phyloP scores from a whole-genome alignment of 2,329 filamentous ascomycete species.

The Xylaria digitata region DNA sequence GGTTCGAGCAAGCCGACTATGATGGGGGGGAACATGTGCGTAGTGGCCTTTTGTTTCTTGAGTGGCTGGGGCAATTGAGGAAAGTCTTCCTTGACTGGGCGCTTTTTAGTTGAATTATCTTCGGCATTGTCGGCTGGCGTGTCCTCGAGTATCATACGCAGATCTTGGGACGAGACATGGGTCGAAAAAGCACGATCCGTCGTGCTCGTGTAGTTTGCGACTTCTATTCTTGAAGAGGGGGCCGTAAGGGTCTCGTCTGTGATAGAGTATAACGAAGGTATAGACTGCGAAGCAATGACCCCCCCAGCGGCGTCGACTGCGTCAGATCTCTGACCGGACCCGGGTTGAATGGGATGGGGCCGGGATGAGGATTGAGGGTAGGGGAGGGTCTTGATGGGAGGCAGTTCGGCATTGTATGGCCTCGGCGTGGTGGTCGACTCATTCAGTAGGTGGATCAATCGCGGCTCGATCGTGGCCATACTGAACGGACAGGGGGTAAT shows the following conservation, averaged over 20 bases:
- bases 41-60: constrained; percentile 70
- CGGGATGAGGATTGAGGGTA: constrained; percentile 58
- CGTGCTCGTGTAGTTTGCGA: constrained; percentile 31
- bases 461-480: constrained; percentile 75
- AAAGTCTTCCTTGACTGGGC: constrained; percentile 70
- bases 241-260: constrained; percentile 44
- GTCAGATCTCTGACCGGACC: constrained; percentile 57
- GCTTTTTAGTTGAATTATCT: constrained; percentile 65
- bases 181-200: constrained; percentile 44
- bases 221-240: constrained; percentile 43
- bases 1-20: constrained; percentile 73
- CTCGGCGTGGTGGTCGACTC: constrained; percentile 62
- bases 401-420: constrained; percentile 62
- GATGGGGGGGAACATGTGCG: constrained; percentile 69
- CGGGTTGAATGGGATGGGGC: constrained; percentile 61
- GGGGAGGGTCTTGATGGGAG: constrained; percentile 63
- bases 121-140: constrained; percentile 54
- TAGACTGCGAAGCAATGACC: constrained; percentile 46
- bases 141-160: constrained; percentile 61
- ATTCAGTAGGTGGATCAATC: constrained; percentile 73
- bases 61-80: constrained; percentile 72
- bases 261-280: constrained; percentile 46
- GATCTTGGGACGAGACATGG: constrained; percentile 56
- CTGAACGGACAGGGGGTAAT: constrained; percentile 53
- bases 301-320: constrained; percentile 46